Evolutionary conservation across 1,284 basidiomycete genomes (phyloP).

Genomic region (Tremellales sp.): DNA sequence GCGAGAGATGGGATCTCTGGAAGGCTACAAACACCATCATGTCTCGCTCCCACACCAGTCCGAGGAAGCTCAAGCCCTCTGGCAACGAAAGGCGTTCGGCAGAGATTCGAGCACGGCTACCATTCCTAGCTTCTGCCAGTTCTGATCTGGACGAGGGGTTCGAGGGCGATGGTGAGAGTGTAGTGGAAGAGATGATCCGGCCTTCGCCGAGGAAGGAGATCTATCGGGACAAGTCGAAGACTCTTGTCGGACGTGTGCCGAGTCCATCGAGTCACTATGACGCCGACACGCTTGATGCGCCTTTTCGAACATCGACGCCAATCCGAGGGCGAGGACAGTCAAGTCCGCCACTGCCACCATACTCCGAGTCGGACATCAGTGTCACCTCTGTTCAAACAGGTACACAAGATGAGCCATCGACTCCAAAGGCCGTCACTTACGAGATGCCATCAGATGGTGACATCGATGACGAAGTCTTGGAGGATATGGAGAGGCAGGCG

Average conservation of each 20-base stretch:
- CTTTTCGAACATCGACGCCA: conserved; percentile 33
- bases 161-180: conserved; percentile 9
- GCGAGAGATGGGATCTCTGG: conserved; percentile 45
- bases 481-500: conserved; percentile 33
- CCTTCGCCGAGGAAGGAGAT: conserved; percentile 9
- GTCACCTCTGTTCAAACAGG: not conserved
- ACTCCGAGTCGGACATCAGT: conserved; percentile 28
- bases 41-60: not conserved
- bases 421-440: not conserved
- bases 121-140: conserved; percentile 39
- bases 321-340: conserved; percentile 7
- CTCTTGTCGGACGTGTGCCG: conserved; percentile 29
- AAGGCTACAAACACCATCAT: conserved; percentile 11
- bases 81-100: not conserved
- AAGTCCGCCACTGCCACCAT: conserved; percentile 18
- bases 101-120: conserved; percentile 23
- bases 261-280: conserved; percentile 21
- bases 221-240: conserved; percentile 7
- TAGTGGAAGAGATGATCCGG: not conserved
- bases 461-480: not conserved
- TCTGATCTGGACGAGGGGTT: conserved; percentile 43
- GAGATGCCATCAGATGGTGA: not conserved
- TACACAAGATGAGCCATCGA: not conserved
- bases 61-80: not conserved
- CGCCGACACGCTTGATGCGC: conserved; percentile 18